Percentiles rank a stretch among this genome's conserved stretches.
Conservation (phyloP, 2,329 filamentous ascomycete genomes). For the Leptodontidium sp. region DNA sequence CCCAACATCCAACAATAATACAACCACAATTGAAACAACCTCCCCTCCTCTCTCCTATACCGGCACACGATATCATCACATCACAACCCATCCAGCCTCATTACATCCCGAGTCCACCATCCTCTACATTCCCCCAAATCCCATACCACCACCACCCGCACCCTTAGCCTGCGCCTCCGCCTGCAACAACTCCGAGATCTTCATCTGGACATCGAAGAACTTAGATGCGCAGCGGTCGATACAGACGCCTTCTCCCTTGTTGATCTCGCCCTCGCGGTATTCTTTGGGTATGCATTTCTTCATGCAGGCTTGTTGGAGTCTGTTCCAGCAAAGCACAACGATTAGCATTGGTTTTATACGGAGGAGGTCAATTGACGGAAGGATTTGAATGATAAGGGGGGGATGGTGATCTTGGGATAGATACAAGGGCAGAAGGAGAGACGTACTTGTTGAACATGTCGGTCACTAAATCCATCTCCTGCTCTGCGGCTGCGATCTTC, state of each 20-base stretch:
- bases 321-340: slow-evolving; percentile 47
- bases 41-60: too few species aligned
- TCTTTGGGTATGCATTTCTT: slow-evolving; percentile 92
- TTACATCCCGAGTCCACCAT: not conserved
- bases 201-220: slow-evolving; percentile 99
- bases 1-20: slow-evolving; percentile 20
- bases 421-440: slow-evolving; percentile 15
- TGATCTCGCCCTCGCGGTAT: slow-evolving; percentile 95
- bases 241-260: slow-evolving; percentile 99
- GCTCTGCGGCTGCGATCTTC: slow-evolving; percentile 96
- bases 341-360: too few species aligned
- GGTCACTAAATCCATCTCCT: slow-evolving; percentile 96
- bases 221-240: slow-evolving; percentile 97
- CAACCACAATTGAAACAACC: not conserved
- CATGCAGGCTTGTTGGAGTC: slow-evolving; percentile 87
- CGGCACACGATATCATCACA: too few species aligned
- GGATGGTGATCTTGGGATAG: not conserved
- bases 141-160: slow-evolving; percentile 59
- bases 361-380: too few species aligned
- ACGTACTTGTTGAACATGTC: slow-evolving; percentile 97
- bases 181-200: slow-evolving; percentile 97
- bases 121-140: slow-evolving; percentile 55
- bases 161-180: slow-evolving; percentile 77
- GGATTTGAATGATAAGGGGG: not conserved
- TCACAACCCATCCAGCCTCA: too few species aligned